Base-by-base conservation (phyloP, 441 rosid genomes). In the Arabidopsis lyrata region DNA sequence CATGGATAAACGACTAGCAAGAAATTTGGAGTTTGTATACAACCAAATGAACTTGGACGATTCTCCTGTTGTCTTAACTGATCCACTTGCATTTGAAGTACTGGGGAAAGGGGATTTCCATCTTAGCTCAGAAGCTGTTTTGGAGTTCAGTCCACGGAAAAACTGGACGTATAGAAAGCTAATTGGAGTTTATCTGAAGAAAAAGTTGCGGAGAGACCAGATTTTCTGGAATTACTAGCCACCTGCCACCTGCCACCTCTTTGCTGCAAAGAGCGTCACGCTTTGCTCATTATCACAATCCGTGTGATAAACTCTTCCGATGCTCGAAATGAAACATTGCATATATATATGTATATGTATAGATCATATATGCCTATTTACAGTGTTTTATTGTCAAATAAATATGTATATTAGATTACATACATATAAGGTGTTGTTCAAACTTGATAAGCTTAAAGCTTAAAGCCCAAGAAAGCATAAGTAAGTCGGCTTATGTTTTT, bases 101-200 rank as follows among this genome's bases (percentile, higher is more conserved):
- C 73, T 90, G 64, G 97, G 97, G 66, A 89, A 93, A 76, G 95
- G 95, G 58, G 91, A 82, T 70, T 93, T 93, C 73, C 97, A 88
- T 75, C 84, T 77, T 15, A 84, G 85, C 75, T 81, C 90, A 8
- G 97, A 90, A 83, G 87, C 91, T 14, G 82, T 91, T 84, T 34
- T 89, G 83, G 95, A 93, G 83, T 86, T 77, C 2, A 76, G 65
- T 48, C 81, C 63, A 62, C 47, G 49, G 80, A 60, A 50, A 76
- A 79, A 74, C 27, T 90, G 92, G 97, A 86, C 85, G 22, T 90
- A 88, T 67, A 84, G 80, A 68, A 74, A 83, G 57, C 82, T 93
- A 10, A 56, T 93, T 68, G 70, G 80, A 11, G 39, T 88, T 41
- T 85, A 90, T 78, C 78, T 88, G 47, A 86, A 84, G 82, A 93